Conservation (phyloP, 345 rosid species). For the Eucalyptus regnans region DNA sequence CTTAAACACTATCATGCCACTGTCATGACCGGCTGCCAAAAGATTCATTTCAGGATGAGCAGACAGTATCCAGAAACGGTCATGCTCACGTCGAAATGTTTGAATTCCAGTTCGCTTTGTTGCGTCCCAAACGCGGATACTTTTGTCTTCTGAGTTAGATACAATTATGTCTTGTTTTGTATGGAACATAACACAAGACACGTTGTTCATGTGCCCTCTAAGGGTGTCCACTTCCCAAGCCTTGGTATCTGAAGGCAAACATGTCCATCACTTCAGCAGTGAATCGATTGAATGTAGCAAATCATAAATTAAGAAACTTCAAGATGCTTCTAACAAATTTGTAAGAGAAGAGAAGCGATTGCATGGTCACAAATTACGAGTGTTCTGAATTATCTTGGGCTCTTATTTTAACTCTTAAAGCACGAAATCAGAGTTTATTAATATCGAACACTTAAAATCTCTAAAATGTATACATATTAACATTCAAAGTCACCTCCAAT, state of each 20-base stretch:
- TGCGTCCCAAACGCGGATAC: conserved; percentile 96
- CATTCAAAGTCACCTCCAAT: background rate
- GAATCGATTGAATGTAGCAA: background rate
- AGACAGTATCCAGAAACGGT: conserved; percentile 90
- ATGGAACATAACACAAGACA: conserved; percentile 95
- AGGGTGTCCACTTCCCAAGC: conserved; percentile 99
- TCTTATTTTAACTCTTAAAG: background rate
- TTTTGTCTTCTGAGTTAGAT: conserved; percentile 94
- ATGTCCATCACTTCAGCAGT: background rate
- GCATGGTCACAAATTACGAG: background rate
- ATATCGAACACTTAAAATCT: background rate
- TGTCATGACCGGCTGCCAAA: conserved; percentile 96
- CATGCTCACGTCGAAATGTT: conserved; percentile 94
- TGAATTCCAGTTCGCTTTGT: conserved; percentile 87
- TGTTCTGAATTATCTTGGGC: background rate
- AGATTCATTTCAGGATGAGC: conserved; percentile 95
- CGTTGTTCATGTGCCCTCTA: conserved; percentile 94
- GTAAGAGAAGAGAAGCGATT: background rate
- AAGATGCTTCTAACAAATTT: background rate
- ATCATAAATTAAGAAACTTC: background rate
- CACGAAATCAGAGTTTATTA: background rate
- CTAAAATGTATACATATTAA: background rate
- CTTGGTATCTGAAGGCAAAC: conserved; percentile 69
- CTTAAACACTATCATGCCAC: conserved; percentile 95
- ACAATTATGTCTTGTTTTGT: conserved; percentile 93